Conservation (phyloP, 305 asterid genomes). For the Ajuga reptans region DNA sequence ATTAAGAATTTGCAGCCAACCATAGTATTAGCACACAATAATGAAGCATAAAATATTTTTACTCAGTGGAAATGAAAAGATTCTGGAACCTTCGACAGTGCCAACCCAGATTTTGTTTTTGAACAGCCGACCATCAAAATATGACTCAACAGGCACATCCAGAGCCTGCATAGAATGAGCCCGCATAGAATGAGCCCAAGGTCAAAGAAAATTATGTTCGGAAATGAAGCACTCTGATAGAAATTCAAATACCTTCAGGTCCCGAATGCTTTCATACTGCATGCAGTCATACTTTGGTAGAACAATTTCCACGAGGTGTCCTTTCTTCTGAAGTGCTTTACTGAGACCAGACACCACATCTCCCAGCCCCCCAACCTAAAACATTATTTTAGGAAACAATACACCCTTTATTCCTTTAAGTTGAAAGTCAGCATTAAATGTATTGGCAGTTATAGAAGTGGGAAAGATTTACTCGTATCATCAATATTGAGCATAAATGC, state of each 20-base stretch:
- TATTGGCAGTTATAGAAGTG: not conserved
- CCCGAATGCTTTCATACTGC: slow-evolving; percentile 55
- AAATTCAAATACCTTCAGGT: slow-evolving; percentile 54
- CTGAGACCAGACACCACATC: slow-evolving; percentile 95
- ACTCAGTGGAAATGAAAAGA: slow-evolving; percentile 12
- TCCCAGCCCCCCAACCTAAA: slow-evolving; percentile 94
- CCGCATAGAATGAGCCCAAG: slow-evolving; percentile 16
- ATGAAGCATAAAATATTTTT: slow-evolving; percentile 14
- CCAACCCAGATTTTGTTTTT: slow-evolving; percentile 92
- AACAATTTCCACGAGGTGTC: slow-evolving; percentile 88
- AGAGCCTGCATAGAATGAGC: slow-evolving; percentile 50
- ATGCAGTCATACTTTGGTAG: slow-evolving; percentile 95
- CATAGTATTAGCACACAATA: slow-evolving; percentile 17
- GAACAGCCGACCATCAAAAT: slow-evolving; percentile 76
- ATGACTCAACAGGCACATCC: slow-evolving; percentile 80
- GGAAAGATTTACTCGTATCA: not conserved
- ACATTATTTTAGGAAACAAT: not conserved
- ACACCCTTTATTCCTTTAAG: not conserved
- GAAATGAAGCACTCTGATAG: not conserved
- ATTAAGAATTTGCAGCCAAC: slow-evolving; percentile 21
- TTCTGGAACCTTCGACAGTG: slow-evolving; percentile 71
- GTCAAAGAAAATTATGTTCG: slow-evolving; percentile 11
- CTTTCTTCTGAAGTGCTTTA: slow-evolving; percentile 88
- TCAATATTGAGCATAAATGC: slow-evolving; percentile 8
- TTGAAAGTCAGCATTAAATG: not conserved